phyloP scores from a whole-genome alignment of 495 filamentous ascomycete genomes.

The Penicillium canariense region DNA sequence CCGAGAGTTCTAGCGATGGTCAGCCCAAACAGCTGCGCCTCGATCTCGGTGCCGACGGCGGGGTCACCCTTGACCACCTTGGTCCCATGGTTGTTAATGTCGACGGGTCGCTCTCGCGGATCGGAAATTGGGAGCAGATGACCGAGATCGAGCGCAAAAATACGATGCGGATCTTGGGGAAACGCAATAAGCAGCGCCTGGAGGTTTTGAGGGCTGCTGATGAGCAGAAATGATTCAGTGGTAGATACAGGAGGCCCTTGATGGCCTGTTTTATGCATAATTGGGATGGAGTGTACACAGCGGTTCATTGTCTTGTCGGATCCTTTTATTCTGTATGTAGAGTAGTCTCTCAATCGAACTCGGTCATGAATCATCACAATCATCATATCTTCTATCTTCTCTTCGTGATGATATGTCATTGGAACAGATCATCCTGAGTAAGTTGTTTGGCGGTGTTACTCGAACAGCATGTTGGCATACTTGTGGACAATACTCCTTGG shows the following conservation, averaged over 20 bases:
- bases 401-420: neutral
- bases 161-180: conserved; percentile 59
- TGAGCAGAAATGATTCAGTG: neutral
- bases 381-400: neutral
- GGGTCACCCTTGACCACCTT: conserved; percentile 54
- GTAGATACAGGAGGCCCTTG: neutral
- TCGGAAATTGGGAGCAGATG: conserved; percentile 68
- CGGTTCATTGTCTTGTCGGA: neutral
- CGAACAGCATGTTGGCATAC: conserved; percentile 21
- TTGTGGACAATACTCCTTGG: conserved; percentile 29
- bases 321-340: neutral
- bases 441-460: neutral
- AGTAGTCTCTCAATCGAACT: neutral
- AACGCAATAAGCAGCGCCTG: conserved; percentile 60
- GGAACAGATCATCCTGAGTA: neutral
- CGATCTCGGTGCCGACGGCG: conserved; percentile 46
- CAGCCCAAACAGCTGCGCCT: conserved; percentile 26
- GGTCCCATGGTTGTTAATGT: conserved; percentile 67
- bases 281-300: neutral
- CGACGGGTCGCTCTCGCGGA: conserved; percentile 63
- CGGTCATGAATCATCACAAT: conserved; percentile 6
- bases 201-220: conserved; percentile 49
- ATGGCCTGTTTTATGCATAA: neutral
- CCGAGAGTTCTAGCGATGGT: conserved; percentile 15
- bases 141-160: conserved; percentile 58